Conservation (phyloP, 164 flowering plant genomes). For the Buxus sempervirens region DNA sequence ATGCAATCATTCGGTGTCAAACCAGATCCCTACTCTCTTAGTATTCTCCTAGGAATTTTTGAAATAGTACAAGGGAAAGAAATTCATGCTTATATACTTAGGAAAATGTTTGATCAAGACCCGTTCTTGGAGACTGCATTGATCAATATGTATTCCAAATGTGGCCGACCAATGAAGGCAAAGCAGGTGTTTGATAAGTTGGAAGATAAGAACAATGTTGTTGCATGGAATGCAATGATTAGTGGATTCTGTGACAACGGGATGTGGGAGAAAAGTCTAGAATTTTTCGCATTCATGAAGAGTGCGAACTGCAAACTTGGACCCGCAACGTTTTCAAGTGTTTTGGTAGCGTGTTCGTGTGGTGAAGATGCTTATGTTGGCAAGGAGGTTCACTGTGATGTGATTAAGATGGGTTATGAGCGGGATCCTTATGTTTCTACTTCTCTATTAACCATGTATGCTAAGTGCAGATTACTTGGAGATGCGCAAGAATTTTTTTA, state of each 20-base stretch:
- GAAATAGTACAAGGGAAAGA: conserved; percentile 34
- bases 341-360: conserved; percentile 40
- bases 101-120: conserved; percentile 32
- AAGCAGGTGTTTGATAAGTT: conserved; percentile 34
- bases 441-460: conserved; percentile 55
- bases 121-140: conserved; percentile 49
- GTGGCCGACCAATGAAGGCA: conserved; percentile 29
- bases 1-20: conserved; percentile 45
- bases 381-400: conserved; percentile 45
- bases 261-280: conserved; percentile 43
- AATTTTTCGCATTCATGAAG: conserved; percentile 38
- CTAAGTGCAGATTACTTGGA: conserved; percentile 29
- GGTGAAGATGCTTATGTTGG: conserved; percentile 38
- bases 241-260: conserved; percentile 48
- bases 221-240: conserved; percentile 64
- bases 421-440: conserved; percentile 46
- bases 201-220: conserved; percentile 36
- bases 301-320: conserved; percentile 25
- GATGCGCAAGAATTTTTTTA: conserved; percentile 37
- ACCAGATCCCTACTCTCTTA: conserved; percentile 53
- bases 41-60: conserved; percentile 42
- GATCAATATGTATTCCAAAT: conserved; percentile 48
- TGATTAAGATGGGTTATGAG: conserved; percentile 43
- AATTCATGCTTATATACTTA: conserved; percentile 51
- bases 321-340: conserved; percentile 41